Evolutionary conservation across 2,329 filamentous ascomycete genomes (phyloP).

Genomic region (Cladosporium phlei): DNA sequence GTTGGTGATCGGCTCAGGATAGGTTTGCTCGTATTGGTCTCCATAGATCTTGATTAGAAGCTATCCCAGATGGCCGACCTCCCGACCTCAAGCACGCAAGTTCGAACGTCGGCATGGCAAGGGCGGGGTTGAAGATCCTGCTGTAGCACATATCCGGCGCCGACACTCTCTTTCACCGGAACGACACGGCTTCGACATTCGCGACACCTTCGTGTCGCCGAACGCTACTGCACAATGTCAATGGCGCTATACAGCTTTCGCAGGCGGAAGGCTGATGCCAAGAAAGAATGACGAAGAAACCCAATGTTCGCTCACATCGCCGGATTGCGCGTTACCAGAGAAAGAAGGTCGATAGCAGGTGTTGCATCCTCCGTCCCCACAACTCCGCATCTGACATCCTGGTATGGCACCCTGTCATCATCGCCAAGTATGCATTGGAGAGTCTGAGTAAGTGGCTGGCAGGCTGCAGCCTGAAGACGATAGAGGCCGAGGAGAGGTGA

Average conservation of each 20-base stretch:
- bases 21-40: no score
- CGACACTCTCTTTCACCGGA: background rate
- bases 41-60: no score
- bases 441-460: background rate
- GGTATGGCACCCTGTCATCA: slow-evolving; percentile 1
- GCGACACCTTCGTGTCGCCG: background rate
- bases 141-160: background rate
- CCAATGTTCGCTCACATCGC: background rate
- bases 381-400: slow-evolving; percentile 7
- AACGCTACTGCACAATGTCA: slow-evolving; percentile 2
- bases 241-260: slow-evolving; percentile 3
- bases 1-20: no score
- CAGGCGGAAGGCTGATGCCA: slow-evolving; percentile 5
- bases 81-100: no score
- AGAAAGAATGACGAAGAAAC: slow-evolving; percentile 2
- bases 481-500: background rate
- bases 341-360: slow-evolving; percentile 11
- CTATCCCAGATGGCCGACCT: no score
- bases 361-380: slow-evolving; percentile 4
- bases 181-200: background rate
- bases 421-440: slow-evolving; percentile 5
- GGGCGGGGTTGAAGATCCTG: background rate
- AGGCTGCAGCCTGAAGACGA: background rate
- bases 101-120: no score
- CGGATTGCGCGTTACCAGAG: slow-evolving; percentile 10